These are phyloP conservation scores for Epichloe elymi DNA, from an alignment of 2,329 filamentous ascomycete genomes.

Conservation along the genomic window DNA sequence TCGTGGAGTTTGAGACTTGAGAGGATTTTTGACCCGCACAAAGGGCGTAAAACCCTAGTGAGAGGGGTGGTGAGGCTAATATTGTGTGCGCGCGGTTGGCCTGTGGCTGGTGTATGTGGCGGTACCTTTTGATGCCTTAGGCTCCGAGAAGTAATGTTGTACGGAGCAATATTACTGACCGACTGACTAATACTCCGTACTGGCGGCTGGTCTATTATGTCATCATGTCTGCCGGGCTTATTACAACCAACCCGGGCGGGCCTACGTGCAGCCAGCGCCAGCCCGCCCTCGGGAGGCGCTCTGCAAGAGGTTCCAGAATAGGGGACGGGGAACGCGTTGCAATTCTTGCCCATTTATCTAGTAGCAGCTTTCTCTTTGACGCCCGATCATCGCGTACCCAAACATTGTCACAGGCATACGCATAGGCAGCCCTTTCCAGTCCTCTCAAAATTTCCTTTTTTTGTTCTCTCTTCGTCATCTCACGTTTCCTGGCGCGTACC, in stretches of 20 bases:
- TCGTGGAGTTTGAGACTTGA: constrained; percentile 17
- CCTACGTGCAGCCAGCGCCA: neutral
- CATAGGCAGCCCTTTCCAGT: neutral
- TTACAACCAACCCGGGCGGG: too few species aligned
- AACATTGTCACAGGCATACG: neutral
- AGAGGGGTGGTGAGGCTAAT: neutral
- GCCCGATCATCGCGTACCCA: neutral
- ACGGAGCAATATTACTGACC: too few species aligned
- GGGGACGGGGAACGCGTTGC: constrained; percentile 8
- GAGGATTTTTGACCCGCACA: constrained; percentile 22
- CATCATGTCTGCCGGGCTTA: too few species aligned
- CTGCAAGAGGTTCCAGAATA: constrained; percentile 6
- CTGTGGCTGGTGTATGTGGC: neutral
- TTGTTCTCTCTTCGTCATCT: neutral
- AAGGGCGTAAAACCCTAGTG: constrained; percentile 27
- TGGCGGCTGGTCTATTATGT: too few species aligned
- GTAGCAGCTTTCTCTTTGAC: neutral
- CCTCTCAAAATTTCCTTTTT: neutral
- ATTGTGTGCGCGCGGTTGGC: neutral
- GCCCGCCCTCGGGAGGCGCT: neutral
- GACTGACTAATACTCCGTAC: neutral
- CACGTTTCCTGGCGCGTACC: too few species aligned
- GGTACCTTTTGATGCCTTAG: neutral
- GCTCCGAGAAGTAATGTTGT: neutral
- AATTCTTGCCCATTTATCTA: neutral